A percentile compares a stretch with the other conserved stretches of the same genome.
phyloP scores from a whole-genome alignment of 2,329 filamentous ascomycete species.

The Immersiporthe knoxdaviesiana region DNA sequence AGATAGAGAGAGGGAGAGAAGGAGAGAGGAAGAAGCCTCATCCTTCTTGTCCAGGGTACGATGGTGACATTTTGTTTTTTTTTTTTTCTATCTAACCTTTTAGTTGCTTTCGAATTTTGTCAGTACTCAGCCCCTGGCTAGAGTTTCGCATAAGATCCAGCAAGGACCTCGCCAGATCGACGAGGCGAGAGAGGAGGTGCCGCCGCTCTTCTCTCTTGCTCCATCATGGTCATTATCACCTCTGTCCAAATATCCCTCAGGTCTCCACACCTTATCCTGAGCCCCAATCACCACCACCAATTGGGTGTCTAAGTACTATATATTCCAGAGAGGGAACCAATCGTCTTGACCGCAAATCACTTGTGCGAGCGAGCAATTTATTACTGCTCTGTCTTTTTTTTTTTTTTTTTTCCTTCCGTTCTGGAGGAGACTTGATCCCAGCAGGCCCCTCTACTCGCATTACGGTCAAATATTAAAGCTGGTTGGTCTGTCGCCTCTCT shows the following conservation, averaged over 20 bases:
- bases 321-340: neutral
- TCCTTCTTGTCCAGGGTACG: neutral
- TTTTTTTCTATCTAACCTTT: neutral
- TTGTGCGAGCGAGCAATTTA: neutral
- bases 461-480: neutral
- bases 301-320: neutral
- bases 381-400: no score
- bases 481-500: neutral
- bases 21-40: neutral
- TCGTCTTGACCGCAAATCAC: neutral
- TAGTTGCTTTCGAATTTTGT: neutral
- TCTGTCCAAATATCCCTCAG: slow-evolving; percentile 27
- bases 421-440: neutral
- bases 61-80: neutral
- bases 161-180: slow-evolving; percentile 1
- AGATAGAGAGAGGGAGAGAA: no score
- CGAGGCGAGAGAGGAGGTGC: slow-evolving; percentile 12
- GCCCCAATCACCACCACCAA: neutral
- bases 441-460: neutral
- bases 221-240: neutral
- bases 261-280: slow-evolving; percentile 7
- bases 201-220: neutral
- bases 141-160: slow-evolving; percentile 6
- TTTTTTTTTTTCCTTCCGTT: neutral
- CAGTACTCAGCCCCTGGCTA: slow-evolving; percentile 21